Conservation (phyloP, 2,329 filamentous ascomycete species). For the Arthrobotrys musiformis region DNA sequence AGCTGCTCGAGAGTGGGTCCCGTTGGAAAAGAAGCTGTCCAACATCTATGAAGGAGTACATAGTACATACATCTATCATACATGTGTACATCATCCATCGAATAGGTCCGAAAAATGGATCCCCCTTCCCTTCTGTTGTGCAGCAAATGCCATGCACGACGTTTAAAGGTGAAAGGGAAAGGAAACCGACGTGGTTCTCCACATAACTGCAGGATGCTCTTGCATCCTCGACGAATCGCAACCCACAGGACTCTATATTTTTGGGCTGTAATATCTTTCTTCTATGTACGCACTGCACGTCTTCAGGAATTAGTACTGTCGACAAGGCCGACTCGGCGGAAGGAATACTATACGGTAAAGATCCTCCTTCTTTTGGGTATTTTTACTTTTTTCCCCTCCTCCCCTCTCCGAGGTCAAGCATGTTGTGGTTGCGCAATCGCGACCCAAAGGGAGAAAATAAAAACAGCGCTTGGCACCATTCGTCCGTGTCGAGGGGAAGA, state of each 20-base stretch:
- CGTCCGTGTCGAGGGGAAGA: constrained; percentile 38
- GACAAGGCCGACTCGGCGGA: constrained; percentile 40
- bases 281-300: no score
- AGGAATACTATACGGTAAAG: constrained; percentile 53
- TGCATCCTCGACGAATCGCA: constrained; percentile 21
- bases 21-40: background rate
- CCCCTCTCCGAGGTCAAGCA: constrained; percentile 18
- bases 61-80: no score
- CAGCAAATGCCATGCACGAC: constrained; percentile 29
- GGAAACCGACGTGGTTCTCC: constrained; percentile 45
- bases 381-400: constrained; percentile 4
- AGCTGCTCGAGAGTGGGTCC: constrained; percentile 9
- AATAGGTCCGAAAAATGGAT: constrained; percentile 14
- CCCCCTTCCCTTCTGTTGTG: constrained; percentile 17
- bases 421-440: constrained; percentile 55
- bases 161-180: constrained; percentile 23
- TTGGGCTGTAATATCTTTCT: background rate
- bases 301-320: background rate
- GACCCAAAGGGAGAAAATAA: constrained; percentile 34
- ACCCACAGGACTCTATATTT: background rate
- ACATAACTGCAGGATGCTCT: constrained; percentile 50
- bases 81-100: constrained; percentile 13
- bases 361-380: no score
- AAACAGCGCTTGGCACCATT: constrained; percentile 26
- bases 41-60: constrained; percentile 6